These are phyloP conservation scores for Ustilago tritici DNA, from an alignment of 1,284 basidiomycete genomes.

Conservation along the genomic window DNA sequence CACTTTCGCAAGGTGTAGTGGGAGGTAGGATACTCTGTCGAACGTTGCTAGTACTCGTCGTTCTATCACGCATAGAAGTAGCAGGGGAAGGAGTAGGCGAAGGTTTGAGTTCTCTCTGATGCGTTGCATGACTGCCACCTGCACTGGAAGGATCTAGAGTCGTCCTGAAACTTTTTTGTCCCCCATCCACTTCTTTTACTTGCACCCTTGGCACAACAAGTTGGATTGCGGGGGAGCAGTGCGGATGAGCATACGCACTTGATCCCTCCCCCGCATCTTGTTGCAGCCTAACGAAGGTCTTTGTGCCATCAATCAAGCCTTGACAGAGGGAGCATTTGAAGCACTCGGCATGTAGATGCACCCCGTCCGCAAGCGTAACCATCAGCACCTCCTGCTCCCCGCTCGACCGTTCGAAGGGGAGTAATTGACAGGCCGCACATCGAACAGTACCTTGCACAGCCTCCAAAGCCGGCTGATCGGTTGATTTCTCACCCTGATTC, in stretches of 20 bases:
- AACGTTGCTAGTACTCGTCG: too few relatives aligned
- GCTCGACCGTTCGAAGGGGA: conserved; percentile 48
- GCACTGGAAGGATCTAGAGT: conserved; percentile 16
- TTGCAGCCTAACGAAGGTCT: conserved; percentile 41
- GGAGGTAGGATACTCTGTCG: not conserved
- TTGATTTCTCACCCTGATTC: conserved; percentile 15
- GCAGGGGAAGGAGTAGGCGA: conserved; percentile 31
- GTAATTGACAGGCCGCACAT: conserved; percentile 36
- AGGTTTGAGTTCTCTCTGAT: conserved; percentile 44
- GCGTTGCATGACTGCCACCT: conserved; percentile 37
- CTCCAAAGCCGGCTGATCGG: conserved; percentile 15
- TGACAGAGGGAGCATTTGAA: conserved; percentile 53
- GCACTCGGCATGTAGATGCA: conserved; percentile 54
- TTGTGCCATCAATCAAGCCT: conserved; percentile 36
- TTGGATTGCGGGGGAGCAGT: conserved; percentile 26
- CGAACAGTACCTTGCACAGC: conserved; percentile 16
- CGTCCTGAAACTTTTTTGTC: conserved; percentile 23
- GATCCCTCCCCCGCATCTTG: conserved; percentile 3
- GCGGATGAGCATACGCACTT: conserved; percentile 36
- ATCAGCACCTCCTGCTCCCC: conserved; percentile 42
- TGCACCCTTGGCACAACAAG: conserved; percentile 11
- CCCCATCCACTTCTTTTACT: not conserved
- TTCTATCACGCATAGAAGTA: conserved; percentile 14
- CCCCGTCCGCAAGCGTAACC: conserved; percentile 37
- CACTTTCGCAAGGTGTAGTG: not conserved